A percentile compares a stretch with the other conserved stretches of the same genome.
Conservation (phyloP, 345 rosid genomes). For the Psidium guajava region DNA sequence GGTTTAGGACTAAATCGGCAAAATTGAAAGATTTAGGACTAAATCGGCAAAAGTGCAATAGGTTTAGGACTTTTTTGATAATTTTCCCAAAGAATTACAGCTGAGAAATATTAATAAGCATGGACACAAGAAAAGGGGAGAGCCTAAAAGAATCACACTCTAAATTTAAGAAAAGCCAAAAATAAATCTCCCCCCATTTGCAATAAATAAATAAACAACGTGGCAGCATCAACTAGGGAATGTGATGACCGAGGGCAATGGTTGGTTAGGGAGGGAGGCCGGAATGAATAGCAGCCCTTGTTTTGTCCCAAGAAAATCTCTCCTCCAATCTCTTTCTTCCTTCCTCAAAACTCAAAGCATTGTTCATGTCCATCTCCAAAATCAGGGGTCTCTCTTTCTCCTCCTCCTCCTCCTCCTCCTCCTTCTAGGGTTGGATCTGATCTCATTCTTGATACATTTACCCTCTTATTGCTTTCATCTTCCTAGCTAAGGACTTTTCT, state of each 20-base stretch:
- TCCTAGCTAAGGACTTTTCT: not conserved
- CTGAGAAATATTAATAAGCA: not conserved
- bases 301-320: slow-evolving; percentile 19
- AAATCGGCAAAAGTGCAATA: no score
- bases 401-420: not conserved
- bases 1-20: no score
- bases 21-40: no score
- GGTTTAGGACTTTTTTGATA: no score
- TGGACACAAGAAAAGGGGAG: not conserved
- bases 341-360: not conserved
- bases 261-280: not conserved
- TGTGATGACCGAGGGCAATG: not conserved
- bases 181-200: not conserved
- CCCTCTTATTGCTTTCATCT: not conserved
- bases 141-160: not conserved
- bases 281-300: slow-evolving; percentile 1
- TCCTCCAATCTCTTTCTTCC: not conserved
- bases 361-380: not conserved
- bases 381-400: not conserved
- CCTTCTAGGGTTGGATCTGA: not conserved
- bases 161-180: not conserved
- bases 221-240: not conserved
- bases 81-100: not conserved
- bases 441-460: not conserved
- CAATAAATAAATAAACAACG: not conserved